Base-by-base conservation (phyloP, 148 eudicot genomes). In the Persicaria maculosa region DNA sequence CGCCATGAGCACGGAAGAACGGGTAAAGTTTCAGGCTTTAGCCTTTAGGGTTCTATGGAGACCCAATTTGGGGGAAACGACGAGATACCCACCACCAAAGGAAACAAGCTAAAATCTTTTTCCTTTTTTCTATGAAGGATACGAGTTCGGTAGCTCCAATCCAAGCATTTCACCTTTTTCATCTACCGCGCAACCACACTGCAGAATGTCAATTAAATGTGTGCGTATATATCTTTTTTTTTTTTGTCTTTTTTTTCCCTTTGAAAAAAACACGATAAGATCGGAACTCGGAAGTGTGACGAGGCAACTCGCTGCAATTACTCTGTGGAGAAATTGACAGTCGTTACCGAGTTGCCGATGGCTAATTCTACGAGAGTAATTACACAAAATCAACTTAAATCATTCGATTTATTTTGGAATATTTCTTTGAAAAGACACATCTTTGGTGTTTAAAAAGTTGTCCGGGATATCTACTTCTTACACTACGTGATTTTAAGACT, bases 1-100 rank as follows among this genome's bases (percentile, higher is more conserved):
- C 54, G 47, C 82, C 87, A 83, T 84, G 10, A 17, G 9, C 7
- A n/a, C 9, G 36, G 22, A 9, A 8, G 65, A n/a, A 59, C 15
- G 15, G 36, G 20, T 59, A 16, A 59, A 59, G 19, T 8, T 68
- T 44, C 5, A 44, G 72, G 20, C 47, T 16, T 45, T 22, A 22
- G 25, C 25, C 25, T 22, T 46, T 70, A 47, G 53, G 53, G 53
- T 44, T 64, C 7, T 44, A 14, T 44, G 65, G 9, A 52, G 57
- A 52, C 57, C 57, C 57, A 52, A 52, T 52, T 52, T 52, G 57
- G 11, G 11, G 57, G 57, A 52, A 52, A 59, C 19, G 44, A 59
- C 6, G 12, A 12, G 55, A 14, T 20, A 36, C 45, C 15, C 69
- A n/a, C 68, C 25, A 22, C 40, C 40, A 31, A 31, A 31, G 40